Evolutionary conservation across 2,329 filamentous ascomycete genomes (phyloP).

Genomic region (Epichloe bromicola): DNA sequence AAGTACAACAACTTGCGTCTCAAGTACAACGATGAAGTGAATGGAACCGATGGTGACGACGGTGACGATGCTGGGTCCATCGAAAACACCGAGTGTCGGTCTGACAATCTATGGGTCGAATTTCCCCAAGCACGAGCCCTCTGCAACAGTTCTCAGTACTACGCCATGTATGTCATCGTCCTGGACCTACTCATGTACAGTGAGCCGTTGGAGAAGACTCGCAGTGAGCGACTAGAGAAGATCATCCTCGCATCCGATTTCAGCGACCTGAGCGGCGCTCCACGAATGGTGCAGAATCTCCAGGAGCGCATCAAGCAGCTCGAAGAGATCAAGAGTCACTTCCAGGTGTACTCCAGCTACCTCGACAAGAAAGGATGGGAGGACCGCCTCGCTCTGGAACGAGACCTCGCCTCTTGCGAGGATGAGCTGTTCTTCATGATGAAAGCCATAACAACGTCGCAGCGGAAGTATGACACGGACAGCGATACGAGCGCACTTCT

Average conservation of each 20-base stretch:
- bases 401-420: conserved; percentile 77
- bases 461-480: conserved; percentile 64
- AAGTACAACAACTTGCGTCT: conserved; percentile 96
- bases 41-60: conserved; percentile 37
- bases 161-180: conserved; percentile 95
- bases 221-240: conserved; percentile 88
- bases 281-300: conserved; percentile 80
- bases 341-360: conserved; percentile 80
- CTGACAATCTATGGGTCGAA: conserved; percentile 93
- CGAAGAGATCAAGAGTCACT: conserved; percentile 91
- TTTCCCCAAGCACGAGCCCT: conserved; percentile 90
- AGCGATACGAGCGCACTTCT: conserved; percentile 67
- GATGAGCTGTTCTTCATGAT: conserved; percentile 99
- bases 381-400: conserved; percentile 77
- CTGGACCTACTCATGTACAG: conserved; percentile 91
- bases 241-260: conserved; percentile 99
- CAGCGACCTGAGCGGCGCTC: conserved; percentile 85
- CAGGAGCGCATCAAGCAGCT: conserved; percentile 89
- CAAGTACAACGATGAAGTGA: conserved; percentile 93
- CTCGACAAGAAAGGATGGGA: conserved; percentile 86
- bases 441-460: conserved; percentile 97
- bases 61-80: conserved; percentile 32
- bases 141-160: conserved; percentile 95
- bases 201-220: conserved; percentile 93
- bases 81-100: conserved; percentile 58